Evolutionary conservation across 495 filamentous ascomycete genomes (phyloP), one percentile per base, ranked within the genome.

Genomic region (Xylaria nigripes): DNA sequence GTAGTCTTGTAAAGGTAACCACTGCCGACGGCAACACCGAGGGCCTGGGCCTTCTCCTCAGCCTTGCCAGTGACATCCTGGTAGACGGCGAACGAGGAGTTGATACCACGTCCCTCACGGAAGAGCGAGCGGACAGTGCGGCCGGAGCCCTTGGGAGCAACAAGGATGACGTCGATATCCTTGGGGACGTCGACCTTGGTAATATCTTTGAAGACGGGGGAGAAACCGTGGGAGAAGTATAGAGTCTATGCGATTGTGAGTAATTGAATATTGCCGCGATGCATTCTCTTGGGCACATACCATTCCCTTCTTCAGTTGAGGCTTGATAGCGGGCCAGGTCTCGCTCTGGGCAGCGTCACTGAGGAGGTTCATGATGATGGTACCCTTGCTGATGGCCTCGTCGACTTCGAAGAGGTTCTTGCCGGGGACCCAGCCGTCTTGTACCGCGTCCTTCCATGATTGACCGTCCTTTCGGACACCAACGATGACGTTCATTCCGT

Each of bases 171-270:
- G 75, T 97, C 93, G 63, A 98, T 87, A 74, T 96, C 87, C 50
- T 70, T 80, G 71, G 93, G 93, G 58, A 96, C 87, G 48, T 98
- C 92, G 71, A 98, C 93, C 76, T 96, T 95, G 83, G 93, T 98
- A 64, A 93, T 83, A 72, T 95, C 86, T 79, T 96, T 96, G 89
- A 98, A 98, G 73, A 98, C 91, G 67, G 93, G 93, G 57, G 93
- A 98, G 87, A 98, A 98, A 71, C 93, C 93, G 82, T 98, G 93
- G 50, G 93, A 96, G 85, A 98, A 98, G 85, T 98, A 98, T 65
- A 98, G 86, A 44, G 93, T 98, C 90, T 88, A 51, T 27, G 30
- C 30, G 51, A 54, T 40, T 51, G 30, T 62, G 50, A 70, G 58
- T 47, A 40, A 58, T 47, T 59, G 46, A 22, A 34, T 40, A 29